Conservation (phyloP, 805 yeast genomes). For the Ogataea ganodermae region DNA sequence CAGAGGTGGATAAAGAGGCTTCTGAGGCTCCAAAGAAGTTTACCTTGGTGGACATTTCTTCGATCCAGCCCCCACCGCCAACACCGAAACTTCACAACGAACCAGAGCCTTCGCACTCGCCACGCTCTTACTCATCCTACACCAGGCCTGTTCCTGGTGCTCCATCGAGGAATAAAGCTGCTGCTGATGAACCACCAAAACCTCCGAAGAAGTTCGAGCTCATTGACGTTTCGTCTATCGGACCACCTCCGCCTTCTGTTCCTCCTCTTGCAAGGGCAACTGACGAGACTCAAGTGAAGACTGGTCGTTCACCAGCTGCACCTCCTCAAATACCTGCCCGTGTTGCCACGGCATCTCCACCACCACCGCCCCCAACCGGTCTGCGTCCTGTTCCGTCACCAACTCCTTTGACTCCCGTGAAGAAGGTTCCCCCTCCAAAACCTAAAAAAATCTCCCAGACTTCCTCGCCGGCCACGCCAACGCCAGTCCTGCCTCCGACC, state of each 20-base stretch:
- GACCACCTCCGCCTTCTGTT: conserved; percentile 25
- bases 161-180: conserved; percentile 3
- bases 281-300: conserved; percentile 6
- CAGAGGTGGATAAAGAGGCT: conserved; percentile 3
- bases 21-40: conserved; percentile 23
- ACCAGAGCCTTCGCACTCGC: conserved; percentile 8
- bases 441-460: conserved; percentile 11
- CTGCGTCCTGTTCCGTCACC: conserved; percentile 5
- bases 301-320: not conserved
- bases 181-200: conserved; percentile 2
- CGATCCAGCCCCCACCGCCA: conserved; percentile 34
- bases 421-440: conserved; percentile 24
- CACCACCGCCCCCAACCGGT: conserved; percentile 3
- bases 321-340: not conserved
- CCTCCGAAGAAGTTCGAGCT: conserved; percentile 20
- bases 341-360: not conserved
- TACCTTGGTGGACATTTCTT: conserved; percentile 28
- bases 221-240: conserved; percentile 22
- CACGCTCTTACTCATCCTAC: conserved; percentile 4
- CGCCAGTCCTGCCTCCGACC: conserved; percentile 1
- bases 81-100: conserved; percentile 13
- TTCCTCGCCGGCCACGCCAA: not conserved
- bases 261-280: conserved; percentile 14
- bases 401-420: not conserved
- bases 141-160: conserved; percentile 3